phyloP scores from a whole-genome alignment of 2,329 filamentous ascomycete genomes.

The Neocatenulostroma microsporum region DNA sequence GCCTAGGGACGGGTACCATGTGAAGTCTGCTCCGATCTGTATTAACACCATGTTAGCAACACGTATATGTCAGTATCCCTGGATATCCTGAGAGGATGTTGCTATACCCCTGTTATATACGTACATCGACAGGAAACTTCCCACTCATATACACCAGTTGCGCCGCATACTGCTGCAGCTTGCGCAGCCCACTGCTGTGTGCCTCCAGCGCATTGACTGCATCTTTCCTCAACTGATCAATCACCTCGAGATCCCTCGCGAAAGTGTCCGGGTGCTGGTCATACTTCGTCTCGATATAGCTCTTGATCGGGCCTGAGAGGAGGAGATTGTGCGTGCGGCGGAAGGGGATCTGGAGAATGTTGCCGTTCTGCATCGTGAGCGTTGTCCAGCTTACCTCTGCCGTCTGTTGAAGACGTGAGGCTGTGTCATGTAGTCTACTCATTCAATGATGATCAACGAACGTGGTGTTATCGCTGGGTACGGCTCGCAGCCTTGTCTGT shows the following conservation, averaged over 20 bases:
- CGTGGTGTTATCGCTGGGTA: too few relatives aligned
- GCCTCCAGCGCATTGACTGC: slow-evolving; percentile 86
- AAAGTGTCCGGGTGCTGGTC: slow-evolving; percentile 99
- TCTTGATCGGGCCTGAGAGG: slow-evolving; percentile 73
- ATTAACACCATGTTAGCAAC: slow-evolving; percentile 5
- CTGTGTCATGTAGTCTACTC: too few relatives aligned
- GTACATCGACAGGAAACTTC: slow-evolving; percentile 89
- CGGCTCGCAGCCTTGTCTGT: too few relatives aligned
- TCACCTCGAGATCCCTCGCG: slow-evolving; percentile 73
- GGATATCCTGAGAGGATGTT: too few relatives aligned
- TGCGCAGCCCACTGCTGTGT: slow-evolving; percentile 75
- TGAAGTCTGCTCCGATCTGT: slow-evolving; percentile 87
- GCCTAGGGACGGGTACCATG: slow-evolving; percentile 89
- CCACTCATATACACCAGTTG: slow-evolving; percentile 89
- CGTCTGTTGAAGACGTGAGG: too few relatives aligned
- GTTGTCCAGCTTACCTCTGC: slow-evolving; percentile 7
- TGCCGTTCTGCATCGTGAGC: slow-evolving; percentile 31
- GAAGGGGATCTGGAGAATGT: slow-evolving; percentile 75
- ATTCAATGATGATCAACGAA: too few relatives aligned
- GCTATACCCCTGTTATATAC: too few relatives aligned
- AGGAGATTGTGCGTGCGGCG: slow-evolving; percentile 73
- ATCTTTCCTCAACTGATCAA: slow-evolving; percentile 73
- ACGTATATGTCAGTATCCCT: too few relatives aligned
- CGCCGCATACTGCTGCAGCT: slow-evolving; percentile 83
- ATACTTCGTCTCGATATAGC: slow-evolving; percentile 97